phyloP scores from a whole-genome alignment of 495 filamentous ascomycete genomes.

The Astrocystis sublimbata region DNA sequence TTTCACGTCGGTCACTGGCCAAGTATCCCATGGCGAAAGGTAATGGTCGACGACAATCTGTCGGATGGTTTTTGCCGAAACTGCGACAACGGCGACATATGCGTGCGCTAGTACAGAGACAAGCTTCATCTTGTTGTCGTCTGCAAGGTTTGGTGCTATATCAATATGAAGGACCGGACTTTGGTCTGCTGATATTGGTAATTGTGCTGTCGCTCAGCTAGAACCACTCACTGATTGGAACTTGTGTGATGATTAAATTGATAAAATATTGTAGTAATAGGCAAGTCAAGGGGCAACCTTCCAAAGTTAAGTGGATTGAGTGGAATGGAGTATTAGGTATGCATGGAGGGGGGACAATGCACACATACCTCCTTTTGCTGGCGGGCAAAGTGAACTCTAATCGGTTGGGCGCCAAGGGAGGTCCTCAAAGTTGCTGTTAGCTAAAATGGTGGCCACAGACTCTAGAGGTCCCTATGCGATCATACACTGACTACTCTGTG shows the following conservation, averaged over 20 bases:
- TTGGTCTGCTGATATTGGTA: not conserved
- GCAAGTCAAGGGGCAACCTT: too few species aligned
- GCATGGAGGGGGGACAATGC: too few species aligned
- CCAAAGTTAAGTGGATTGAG: too few species aligned
- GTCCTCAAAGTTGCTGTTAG: too few species aligned
- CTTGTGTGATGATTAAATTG: not conserved
- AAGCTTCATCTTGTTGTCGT: conserved; percentile 20
- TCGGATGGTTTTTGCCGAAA: conserved; percentile 52
- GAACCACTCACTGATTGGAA: not conserved
- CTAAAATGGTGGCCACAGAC: too few species aligned
- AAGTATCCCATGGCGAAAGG: conserved; percentile 56
- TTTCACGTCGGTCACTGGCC: conserved; percentile 54
- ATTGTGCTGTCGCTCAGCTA: not conserved
- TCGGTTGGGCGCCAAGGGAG: too few species aligned
- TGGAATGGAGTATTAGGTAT: too few species aligned
- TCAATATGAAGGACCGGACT: not conserved
- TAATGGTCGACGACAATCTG: conserved; percentile 64
- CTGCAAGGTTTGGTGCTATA: too few species aligned
- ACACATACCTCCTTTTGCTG: too few species aligned
- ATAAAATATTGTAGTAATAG: not conserved
- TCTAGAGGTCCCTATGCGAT: too few species aligned
- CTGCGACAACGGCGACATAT: conserved; percentile 13
- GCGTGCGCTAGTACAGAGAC: not conserved
- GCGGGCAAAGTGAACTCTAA: too few species aligned
- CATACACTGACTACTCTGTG: too few species aligned